Evolutionary conservation across 2,329 filamentous ascomycete species (phyloP).

Genomic region (Dendryphion nanum): DNA sequence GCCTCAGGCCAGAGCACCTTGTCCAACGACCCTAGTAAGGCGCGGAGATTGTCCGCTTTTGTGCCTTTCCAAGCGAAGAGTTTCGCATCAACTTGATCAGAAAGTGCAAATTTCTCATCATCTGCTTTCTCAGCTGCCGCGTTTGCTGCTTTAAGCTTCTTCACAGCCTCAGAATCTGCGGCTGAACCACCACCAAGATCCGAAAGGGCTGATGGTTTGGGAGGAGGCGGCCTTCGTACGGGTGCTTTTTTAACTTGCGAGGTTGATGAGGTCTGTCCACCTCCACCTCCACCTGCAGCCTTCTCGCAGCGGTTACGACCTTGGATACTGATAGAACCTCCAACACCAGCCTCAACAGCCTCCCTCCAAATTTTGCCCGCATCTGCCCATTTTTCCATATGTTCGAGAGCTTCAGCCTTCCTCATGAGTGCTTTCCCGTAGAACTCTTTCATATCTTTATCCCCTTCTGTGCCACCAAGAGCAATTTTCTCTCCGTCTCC

Average conservation of each 20-base stretch:
- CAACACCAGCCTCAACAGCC: constrained; percentile 80
- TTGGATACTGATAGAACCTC: constrained; percentile 79
- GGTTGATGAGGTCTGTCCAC: constrained; percentile 13
- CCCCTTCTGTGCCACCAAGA: constrained; percentile 56
- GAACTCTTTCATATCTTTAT: constrained; percentile 87
- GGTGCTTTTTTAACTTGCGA: constrained; percentile 20
- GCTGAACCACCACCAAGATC: constrained; percentile 42
- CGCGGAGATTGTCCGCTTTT: constrained; percentile 88
- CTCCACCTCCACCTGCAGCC: constrained; percentile 55
- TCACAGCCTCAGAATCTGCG: constrained; percentile 71
- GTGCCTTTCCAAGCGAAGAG: constrained; percentile 82
- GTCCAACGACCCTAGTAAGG: constrained; percentile 82
- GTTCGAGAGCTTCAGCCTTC: constrained; percentile 92
- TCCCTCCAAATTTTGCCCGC: constrained; percentile 77
- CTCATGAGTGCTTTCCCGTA: constrained; percentile 91
- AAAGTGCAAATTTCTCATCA: constrained; percentile 87
- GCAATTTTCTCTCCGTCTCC: constrained; percentile 80
- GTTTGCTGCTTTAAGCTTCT: constrained; percentile 78
- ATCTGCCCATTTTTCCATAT: constrained; percentile 91
- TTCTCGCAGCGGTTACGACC: constrained; percentile 88
- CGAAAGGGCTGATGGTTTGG: constrained; percentile 42
- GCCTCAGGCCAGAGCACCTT: constrained; percentile 86
- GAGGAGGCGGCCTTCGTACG: constrained; percentile 25
- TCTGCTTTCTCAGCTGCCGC: constrained; percentile 81
- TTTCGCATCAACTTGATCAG: constrained; percentile 79